Evolutionary conservation across 192 early-diverging fungal genomes (phyloP), one percentile per base, ranked within the genome.

Genomic region (Globomyces pollinis-pini): DNA sequence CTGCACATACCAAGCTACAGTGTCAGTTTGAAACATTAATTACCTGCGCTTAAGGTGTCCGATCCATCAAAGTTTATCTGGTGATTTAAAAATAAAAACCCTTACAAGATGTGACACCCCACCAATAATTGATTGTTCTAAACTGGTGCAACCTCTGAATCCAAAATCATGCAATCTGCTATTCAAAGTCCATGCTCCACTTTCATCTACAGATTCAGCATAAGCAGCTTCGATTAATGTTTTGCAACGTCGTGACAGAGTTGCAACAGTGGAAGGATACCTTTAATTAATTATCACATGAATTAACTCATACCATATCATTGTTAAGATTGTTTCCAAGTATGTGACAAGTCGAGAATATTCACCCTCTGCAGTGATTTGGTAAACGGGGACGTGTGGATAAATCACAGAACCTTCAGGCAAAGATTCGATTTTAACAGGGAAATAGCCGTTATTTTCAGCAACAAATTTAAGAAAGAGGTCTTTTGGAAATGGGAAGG

Each of bases 141-240:
- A 83, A 18, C 74, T 80, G 0, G 91, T 88, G 76, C 72, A 91
- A 1, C 79, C 91, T 33, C 91, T 88, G 68, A 94, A 94, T n/a
- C 91, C 91, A 72, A 91, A 94, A 65, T 94, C 91, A 50, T 94
- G 88, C 50, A 94, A 69, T 13, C 87, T 79, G 50, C 82, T 78
- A 50, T 76, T 69, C 20, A 89, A 45, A 0, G 78, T 68, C 77
- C 75, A 79, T 45, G 60, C 61, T 12, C 42, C 66, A 1, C 74
- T 71, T 29, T 68, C 70, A 52, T 91, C 91, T 0, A 89, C 89
- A 23, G 84, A 75, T 49, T 69, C 66, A 2, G 68, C 68, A 67
- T 87, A 94, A 1, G 73, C 69, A 2, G 68, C 60, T 24, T 82
- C 74, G 42, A 91, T 85, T 7, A 74, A 42, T 24, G 81, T 72